Conservation (phyloP, 2,329 filamentous ascomycete genomes). For the Stachybotrys chartarum region DNA sequence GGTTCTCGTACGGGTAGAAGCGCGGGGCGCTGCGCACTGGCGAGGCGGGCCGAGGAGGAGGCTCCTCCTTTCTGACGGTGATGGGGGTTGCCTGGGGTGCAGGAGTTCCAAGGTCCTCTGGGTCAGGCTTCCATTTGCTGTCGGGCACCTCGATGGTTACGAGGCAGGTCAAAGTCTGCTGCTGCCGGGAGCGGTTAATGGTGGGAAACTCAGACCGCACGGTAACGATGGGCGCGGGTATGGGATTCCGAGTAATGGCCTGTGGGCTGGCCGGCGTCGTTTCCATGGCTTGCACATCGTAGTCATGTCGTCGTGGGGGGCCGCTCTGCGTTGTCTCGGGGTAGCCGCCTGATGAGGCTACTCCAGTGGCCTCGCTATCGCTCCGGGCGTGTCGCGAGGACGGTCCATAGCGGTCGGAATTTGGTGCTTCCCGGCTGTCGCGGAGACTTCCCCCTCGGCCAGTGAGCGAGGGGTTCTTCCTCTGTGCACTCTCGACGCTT, state of each 20-base stretch:
- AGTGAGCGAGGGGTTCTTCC: conserved; percentile 17
- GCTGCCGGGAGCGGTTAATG: conserved; percentile 81
- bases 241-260: conserved; percentile 69
- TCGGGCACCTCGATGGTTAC: conserved; percentile 92
- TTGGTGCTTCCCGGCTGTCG: conserved; percentile 41
- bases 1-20: conserved; percentile 66
- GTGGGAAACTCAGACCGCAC: conserved; percentile 97
- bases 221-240: conserved; percentile 84
- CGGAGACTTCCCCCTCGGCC: conserved; percentile 31
- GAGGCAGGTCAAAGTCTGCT: conserved; percentile 89
- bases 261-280: conserved; percentile 71
- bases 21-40: conserved; percentile 50
- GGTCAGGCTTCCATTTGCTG: conserved; percentile 80
- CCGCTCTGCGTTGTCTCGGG: conserved; percentile 66
- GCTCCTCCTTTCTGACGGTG: conserved; percentile 41
- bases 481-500: conserved; percentile 37
- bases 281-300: conserved; percentile 95
- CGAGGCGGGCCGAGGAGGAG: conserved; percentile 50
- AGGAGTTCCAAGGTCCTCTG: conserved; percentile 64
- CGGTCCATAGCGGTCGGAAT: conserved; percentile 34
- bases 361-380: conserved; percentile 70
- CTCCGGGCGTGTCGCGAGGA: conserved; percentile 60
- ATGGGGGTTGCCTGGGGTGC: conserved; percentile 34
- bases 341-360: conserved; percentile 72
- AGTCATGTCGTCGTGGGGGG: conserved; percentile 74